Evolutionary conservation across 805 yeast genomes (phyloP), one percentile per base, ranked within the genome.

Genomic region (Candida xyloterini): DNA sequence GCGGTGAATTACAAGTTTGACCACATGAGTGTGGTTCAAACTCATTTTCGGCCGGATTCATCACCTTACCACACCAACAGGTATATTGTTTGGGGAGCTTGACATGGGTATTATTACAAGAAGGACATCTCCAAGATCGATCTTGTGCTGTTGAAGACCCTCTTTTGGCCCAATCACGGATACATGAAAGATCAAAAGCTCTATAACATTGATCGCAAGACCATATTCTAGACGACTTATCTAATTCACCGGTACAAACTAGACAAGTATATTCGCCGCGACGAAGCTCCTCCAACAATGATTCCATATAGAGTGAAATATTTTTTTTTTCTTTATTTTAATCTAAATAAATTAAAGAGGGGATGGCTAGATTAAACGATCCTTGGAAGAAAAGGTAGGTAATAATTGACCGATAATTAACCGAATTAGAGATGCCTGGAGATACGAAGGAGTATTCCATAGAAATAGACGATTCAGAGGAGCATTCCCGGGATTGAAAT

Each of bases 61-160:
- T 65, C 2, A 73, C 74, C 52, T 85, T 83, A 1, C 90, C 91
- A 68, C 96, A 89, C 97, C 97, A 89, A 56, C 97, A 89, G 1
- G 76, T 76, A 59, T 76, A 81, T 27, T 60, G 71, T 47, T 62
- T 71, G 26, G 86, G 89, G 31, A 74, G 68, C 52, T 64, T 64
- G 15, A 35, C 26, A 30, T 60, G 62, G 23, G 65, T 76, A 33
- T 62, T 67, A 62, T 78, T 87, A 59, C 95, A 85, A 3, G 84
- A 74, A 0, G 96, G 96, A 60, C 97, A 89, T 52, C 89, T 71
- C 96, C 96, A 89, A 28, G 71, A 67, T 34, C 73, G 74, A 30
- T 72, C 70, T 6, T 53, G 52, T 24, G 77, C 77, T 1, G 85
- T 81, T 6, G 85, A 75, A 2, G 84, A 76, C 5, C 90, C 90